These are phyloP conservation scores for Symbiodinium natans DNA, from an alignment of 73 alveolate species.

Conservation along the genomic window DNA sequence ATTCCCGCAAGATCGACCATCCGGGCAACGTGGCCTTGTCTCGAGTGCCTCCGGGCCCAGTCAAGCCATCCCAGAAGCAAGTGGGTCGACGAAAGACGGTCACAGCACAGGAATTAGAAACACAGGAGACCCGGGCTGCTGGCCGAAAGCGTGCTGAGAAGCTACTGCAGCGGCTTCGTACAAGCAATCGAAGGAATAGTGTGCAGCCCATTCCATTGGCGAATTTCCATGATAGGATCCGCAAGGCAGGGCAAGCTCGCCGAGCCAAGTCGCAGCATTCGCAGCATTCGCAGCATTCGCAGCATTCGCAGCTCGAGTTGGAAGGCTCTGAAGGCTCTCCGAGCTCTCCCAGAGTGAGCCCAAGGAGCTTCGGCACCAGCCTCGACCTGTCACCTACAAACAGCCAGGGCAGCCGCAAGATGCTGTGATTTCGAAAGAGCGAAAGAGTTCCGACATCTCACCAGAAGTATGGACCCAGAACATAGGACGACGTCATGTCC, in stretches of 20 bases:
- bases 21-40: slow-evolving; percentile 61
- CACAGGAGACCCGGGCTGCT: slow-evolving; percentile 21
- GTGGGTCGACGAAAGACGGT: slow-evolving; percentile 51
- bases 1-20: background rate
- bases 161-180: slow-evolving; percentile 13
- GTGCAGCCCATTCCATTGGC: slow-evolving; percentile 34
- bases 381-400: background rate
- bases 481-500: too few species aligned
- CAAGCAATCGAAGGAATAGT: slow-evolving; percentile 60
- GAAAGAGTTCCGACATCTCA: too few species aligned
- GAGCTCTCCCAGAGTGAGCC: too few species aligned
- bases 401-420: too few species aligned
- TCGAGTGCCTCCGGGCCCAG: background rate
- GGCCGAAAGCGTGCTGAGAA: slow-evolving; percentile 45
- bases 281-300: too few species aligned
- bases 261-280: slow-evolving; percentile 33
- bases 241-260: slow-evolving; percentile 53
- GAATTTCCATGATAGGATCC: slow-evolving; percentile 41
- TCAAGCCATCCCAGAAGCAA: background rate
- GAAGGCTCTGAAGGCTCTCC: background rate
- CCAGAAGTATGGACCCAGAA: too few species aligned
- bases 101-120: slow-evolving; percentile 27
- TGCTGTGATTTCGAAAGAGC: too few species aligned
- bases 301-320: background rate
- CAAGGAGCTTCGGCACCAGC: background rate